Percentiles rank a stretch among this genome's conserved stretches.
These are phyloP conservation scores for Phytophthora cactorum DNA, from an alignment of 352 stramenopile species.

Conservation along the genomic window DNA sequence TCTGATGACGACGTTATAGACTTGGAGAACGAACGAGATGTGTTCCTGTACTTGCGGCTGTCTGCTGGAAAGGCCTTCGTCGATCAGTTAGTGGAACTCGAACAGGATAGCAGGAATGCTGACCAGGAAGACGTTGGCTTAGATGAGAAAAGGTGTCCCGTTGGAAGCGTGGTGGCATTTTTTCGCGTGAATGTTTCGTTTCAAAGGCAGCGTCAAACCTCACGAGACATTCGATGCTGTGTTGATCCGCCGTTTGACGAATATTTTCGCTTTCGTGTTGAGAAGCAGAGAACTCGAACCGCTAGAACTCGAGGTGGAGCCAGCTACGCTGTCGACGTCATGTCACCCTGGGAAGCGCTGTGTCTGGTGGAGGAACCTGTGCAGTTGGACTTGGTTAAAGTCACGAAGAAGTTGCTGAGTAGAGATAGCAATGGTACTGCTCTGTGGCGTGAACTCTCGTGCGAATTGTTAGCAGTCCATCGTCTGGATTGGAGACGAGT, in stretches of 20 bases:
- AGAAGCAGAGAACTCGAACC: constrained; percentile 38
- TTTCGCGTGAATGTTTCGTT: constrained; percentile 65
- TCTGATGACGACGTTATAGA: constrained; percentile 3
- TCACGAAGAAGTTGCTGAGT: constrained; percentile 53
- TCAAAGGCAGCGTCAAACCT: constrained; percentile 58
- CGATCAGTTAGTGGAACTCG: constrained; percentile 57
- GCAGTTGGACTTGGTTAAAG: constrained; percentile 67
- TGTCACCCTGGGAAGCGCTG: constrained; percentile 69
- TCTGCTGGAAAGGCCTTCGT: constrained; percentile 73
- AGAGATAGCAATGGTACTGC: constrained; percentile 17
- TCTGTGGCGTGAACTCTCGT: constrained; percentile 52
- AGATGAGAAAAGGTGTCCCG: constrained; percentile 29
- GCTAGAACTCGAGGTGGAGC: constrained; percentile 28
- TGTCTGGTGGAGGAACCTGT: constrained; percentile 71
- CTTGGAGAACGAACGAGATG: constrained; percentile 20
- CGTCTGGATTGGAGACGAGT: constrained; percentile 80
- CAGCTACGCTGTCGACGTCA: constrained; percentile 61
- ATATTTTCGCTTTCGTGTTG: constrained; percentile 63
- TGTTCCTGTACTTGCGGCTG: constrained; percentile 62
- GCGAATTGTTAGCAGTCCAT: constrained; percentile 71
- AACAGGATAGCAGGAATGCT: constrained; percentile 10
- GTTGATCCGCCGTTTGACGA: constrained; percentile 80
- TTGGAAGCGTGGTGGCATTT: constrained; percentile 55
- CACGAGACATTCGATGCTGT: constrained; percentile 48
- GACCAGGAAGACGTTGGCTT: constrained; percentile 19